Base-by-base conservation (phyloP, 768 basidiomycete species). In the Lactifluus rugatus region DNA sequence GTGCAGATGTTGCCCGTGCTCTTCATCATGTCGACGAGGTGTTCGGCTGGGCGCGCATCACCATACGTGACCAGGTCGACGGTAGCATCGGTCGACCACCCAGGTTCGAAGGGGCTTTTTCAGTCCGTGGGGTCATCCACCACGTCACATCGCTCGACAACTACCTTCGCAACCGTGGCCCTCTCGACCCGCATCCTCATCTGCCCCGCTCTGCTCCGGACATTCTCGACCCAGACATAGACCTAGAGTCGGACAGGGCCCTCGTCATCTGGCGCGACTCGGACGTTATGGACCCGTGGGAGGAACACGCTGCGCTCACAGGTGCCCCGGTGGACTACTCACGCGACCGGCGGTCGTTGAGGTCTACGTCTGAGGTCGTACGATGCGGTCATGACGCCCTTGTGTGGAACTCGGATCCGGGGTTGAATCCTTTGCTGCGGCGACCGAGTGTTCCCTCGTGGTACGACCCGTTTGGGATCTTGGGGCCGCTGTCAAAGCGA, bases 41-140 rank as follows among this genome's bases (percentile, higher is more conserved):
- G 42, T 74, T 85, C 11, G 91, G 91, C 25, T 87, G 85, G 81
- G 89, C 88, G 17, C 82, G 86, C 21, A 82, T 93, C 63, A 80
- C 85, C 70, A 78, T 90, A 3, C 81, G 88, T 68, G 70, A 83
- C 64, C 78, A 84, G 48, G 78, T 75, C 31, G 78, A 85, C 64
- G 70, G 71, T 26, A 68, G 68, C 26, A 64, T 66, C 25, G 78
- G 76, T 31, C 66, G 75, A 44, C 70, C 80, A 3, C 85, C 86
- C 17, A 70, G 79, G 9, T 89, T 83, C 64, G 87, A 89, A 66
- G 89, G 90, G 61, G 82, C 83, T 11, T 90, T 93, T 73, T 79
- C 81, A 9, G 78, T 80, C 9, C 68, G 81, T 54, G 89, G 88
- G 17, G 74, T 81, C 58, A 76, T 79, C 17, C 81, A 89, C 70